Evolutionary conservation across 2,329 filamentous ascomycete genomes (phyloP), one percentile per base, ranked within the genome.

Genomic region (Fusarium sp.): DNA sequence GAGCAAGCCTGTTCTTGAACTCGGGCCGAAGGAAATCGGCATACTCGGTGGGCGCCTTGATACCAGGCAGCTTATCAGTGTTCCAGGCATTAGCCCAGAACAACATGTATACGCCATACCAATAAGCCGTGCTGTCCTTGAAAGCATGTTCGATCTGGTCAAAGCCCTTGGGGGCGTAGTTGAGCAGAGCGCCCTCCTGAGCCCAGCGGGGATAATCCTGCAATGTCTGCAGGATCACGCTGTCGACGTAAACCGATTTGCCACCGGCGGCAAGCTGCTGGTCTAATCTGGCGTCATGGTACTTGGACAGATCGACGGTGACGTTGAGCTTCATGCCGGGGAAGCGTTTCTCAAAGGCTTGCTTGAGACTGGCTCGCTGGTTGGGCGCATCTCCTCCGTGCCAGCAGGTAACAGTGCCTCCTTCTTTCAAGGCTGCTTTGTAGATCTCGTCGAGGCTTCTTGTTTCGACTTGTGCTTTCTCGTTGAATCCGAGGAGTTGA

Each of bases 291-390:
- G 73, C 79, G 61, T 87, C 84, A 69, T 86, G 86, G 69, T 89
- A 89, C 72, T 89, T 89, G 65, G 86, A 88, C 0, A 89, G 74
- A 64, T 88, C 86, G 46, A 88, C 85, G 1, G 87, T 88, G 39
- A 87, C 55, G 70, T 89, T 87, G 21, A 89, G 81, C 8, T 81
- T 85, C 64, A 88, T 83, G 14, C 83, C 82, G 0, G 86, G 86
- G 70, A 88, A 89, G 1, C 80, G 78, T 2, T 74, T 68, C 69
- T 86, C 84, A 66, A 87, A 88, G 2, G 80, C 80, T 7, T 76
- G 44, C 72, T 84, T 86, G 19, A 86, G 65, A 3, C 16, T 33
- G 59, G 83, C 74, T 38, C 83, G 82, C 55, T 85, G 83, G 45
- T 73, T 76, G 33, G 70, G 70, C 63, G 86, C 84, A 39, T 86